phyloP scores from a whole-genome alignment of 2,329 filamentous ascomycete species.

The Venturia pyrina region DNA sequence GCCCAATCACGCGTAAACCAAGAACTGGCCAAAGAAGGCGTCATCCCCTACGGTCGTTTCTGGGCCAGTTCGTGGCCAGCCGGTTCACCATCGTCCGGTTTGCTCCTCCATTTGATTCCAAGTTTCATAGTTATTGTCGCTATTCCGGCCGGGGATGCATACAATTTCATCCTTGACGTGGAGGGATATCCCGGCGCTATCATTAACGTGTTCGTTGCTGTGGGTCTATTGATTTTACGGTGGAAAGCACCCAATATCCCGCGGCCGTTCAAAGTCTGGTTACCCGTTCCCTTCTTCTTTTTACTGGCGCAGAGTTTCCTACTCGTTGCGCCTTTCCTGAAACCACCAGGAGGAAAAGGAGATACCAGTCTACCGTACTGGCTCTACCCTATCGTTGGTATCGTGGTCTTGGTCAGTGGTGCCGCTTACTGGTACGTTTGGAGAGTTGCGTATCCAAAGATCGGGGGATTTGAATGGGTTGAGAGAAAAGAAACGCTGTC shows the following conservation, averaged over 20 bases:
- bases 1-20: conserved; percentile 50
- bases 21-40: conserved; percentile 59
- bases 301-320: conserved; percentile 32
- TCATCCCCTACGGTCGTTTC: conserved; percentile 55
- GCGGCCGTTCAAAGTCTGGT: conserved; percentile 29
- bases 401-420: conserved; percentile 28
- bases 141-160: conserved; percentile 56
- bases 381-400: conserved; percentile 34
- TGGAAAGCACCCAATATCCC: conserved; percentile 25
- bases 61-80: conserved; percentile 58
- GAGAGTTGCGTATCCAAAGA: conserved; percentile 19
- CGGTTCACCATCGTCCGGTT: conserved; percentile 48
- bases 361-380: conserved; percentile 34
- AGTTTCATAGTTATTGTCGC: conserved; percentile 56
- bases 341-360: conserved; percentile 31
- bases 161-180: conserved; percentile 55
- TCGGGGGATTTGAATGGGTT: conserved; percentile 18
- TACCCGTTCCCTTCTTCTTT: conserved; percentile 28
- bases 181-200: conserved; percentile 28
- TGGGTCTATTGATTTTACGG: conserved; percentile 27
- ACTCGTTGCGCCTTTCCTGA: conserved; percentile 32
- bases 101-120: conserved; percentile 57
- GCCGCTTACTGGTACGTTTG: conserved; percentile 26
- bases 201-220: conserved; percentile 28
- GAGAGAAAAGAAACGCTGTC: conserved; percentile 1